Evolutionary conservation across 2,329 filamentous ascomycete species (phyloP).

Genomic region (Apiospora koreana): DNA sequence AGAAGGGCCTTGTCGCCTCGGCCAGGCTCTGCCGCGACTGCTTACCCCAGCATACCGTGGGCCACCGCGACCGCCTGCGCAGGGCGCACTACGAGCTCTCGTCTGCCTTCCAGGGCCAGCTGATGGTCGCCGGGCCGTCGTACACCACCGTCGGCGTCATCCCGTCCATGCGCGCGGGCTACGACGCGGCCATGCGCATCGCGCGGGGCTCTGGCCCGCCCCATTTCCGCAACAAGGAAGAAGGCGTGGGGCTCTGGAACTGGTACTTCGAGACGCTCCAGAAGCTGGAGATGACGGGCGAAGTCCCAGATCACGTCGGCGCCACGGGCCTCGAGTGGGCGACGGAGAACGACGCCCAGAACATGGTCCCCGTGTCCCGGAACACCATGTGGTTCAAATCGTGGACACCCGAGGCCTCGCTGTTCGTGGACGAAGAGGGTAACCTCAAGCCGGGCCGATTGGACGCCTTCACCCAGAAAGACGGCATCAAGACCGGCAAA

Average conservation of each 20-base stretch:
- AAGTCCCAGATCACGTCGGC: slow-evolving; percentile 24
- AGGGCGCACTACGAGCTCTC: slow-evolving; percentile 56
- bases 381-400: slow-evolving; percentile 13
- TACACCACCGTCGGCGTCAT: slow-evolving; percentile 55
- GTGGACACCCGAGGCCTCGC: slow-evolving; percentile 2
- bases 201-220: slow-evolving; percentile 25
- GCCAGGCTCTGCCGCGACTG: slow-evolving; percentile 66
- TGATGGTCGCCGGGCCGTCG: slow-evolving; percentile 64
- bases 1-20: slow-evolving; percentile 58
- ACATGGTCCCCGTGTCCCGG: slow-evolving; percentile 2
- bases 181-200: slow-evolving; percentile 43
- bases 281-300: not conserved
- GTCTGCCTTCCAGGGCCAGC: slow-evolving; percentile 57
- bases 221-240: slow-evolving; percentile 19
- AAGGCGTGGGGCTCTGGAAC: not conserved
- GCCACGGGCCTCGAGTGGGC: slow-evolving; percentile 27
- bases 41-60: slow-evolving; percentile 88
- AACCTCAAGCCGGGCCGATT: not conserved
- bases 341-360: slow-evolving; percentile 13
- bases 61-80: slow-evolving; percentile 67
- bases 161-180: slow-evolving; percentile 51
- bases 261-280: not conserved
- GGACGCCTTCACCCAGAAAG: not conserved
- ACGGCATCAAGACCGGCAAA: not conserved
- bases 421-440: not conserved